phyloP scores from a whole-genome alignment of 1,284 basidiomycete genomes.

The Cryptococcus depauperatus region DNA sequence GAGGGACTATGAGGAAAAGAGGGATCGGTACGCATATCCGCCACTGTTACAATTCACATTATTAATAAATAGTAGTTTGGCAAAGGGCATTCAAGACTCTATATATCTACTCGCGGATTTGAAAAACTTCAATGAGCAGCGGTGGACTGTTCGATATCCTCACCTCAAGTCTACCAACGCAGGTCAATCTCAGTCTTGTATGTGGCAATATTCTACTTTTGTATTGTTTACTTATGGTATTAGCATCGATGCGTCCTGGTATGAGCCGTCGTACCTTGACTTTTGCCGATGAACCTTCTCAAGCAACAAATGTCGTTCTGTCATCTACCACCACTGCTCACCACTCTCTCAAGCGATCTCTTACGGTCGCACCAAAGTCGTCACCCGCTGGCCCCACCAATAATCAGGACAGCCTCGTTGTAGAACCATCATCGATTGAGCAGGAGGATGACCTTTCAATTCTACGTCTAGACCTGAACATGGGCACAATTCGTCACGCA shows the following conservation, averaged over 20 bases:
- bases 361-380: conserved; percentile 22
- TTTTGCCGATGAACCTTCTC: conserved; percentile 69
- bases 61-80: conserved; percentile 51
- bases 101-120: conserved; percentile 63
- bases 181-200: conserved; percentile 15
- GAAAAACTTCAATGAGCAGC: conserved; percentile 70
- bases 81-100: conserved; percentile 65
- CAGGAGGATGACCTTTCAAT: conserved; percentile 62
- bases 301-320: conserved; percentile 60
- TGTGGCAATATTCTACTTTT: no score
- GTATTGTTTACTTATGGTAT: conserved; percentile 1
- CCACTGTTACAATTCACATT: conserved; percentile 1
- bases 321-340: conserved; percentile 46
- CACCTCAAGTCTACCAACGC: conserved; percentile 10
- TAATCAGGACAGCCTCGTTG: not conserved
- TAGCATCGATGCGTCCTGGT: conserved; percentile 27
- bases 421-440: conserved; percentile 32
- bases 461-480: conserved; percentile 83
- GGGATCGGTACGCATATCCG: conserved; percentile 33
- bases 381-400: conserved; percentile 3
- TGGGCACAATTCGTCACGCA: conserved; percentile 68
- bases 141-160: conserved; percentile 84
- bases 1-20: conserved; percentile 43
- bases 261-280: conserved; percentile 59
- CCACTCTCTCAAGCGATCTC: conserved; percentile 45